These are phyloP conservation scores for Selaginella moellendorffii DNA, from an alignment of 75 land plant genomes.

Conservation along the genomic window DNA sequence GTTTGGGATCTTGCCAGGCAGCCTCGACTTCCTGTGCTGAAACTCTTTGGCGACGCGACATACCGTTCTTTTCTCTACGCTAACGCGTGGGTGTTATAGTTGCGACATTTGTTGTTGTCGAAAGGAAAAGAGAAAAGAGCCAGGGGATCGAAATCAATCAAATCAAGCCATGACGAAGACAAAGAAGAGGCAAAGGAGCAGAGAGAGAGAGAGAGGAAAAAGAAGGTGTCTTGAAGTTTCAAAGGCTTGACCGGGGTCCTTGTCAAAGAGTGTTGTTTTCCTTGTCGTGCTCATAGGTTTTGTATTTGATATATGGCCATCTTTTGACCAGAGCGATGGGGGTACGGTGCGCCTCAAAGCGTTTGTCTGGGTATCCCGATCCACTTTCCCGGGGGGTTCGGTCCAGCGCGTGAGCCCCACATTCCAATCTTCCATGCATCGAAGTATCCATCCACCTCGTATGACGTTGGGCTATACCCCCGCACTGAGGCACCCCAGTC, in stretches of 20 bases:
- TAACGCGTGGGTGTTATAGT: no score
- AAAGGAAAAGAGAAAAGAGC: no score
- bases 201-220: no score
- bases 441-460: background rate
- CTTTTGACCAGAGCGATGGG: background rate
- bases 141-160: no score
- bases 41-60: no score
- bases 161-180: no score
- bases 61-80: no score
- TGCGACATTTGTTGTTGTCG: no score
- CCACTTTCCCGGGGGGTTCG: background rate
- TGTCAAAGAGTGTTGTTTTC: background rate
- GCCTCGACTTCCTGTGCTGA: constrained; percentile 37
- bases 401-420: background rate
- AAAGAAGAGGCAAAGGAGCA: no score
- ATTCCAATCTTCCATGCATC: background rate
- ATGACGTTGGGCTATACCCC: background rate
- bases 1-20: constrained; percentile 51
- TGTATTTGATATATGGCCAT: background rate
- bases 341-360: background rate
- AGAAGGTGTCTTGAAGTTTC: background rate
- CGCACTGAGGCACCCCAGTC: background rate
- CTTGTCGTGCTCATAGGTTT: background rate
- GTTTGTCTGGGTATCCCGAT: background rate
- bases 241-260: constrained; percentile 1